These are phyloP conservation scores for Hypoxylon perforatum DNA, from an alignment of 495 filamentous ascomycete genomes.

Conservation along the genomic window DNA sequence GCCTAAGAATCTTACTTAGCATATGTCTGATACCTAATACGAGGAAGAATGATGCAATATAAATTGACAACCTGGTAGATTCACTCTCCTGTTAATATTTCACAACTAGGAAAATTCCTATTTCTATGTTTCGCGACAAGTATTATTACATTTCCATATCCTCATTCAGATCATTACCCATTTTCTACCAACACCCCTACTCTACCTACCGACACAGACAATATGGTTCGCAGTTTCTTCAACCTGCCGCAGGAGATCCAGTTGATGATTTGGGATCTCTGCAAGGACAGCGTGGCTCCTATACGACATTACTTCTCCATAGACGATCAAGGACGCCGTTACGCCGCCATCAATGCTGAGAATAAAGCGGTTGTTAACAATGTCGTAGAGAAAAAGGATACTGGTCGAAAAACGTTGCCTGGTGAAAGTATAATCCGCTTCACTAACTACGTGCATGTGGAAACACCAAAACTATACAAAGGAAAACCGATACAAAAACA, in stretches of 20 bases:
- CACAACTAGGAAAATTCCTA: too few species aligned
- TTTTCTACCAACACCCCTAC: too few species aligned
- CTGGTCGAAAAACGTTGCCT: not conserved
- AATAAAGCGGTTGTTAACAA: not conserved
- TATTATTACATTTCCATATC: too few species aligned
- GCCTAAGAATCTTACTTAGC: too few species aligned
- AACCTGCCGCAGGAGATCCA: slow-evolving; percentile 16
- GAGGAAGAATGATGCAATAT: too few species aligned
- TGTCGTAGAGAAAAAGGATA: not conserved
- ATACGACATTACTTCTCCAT: slow-evolving; percentile 18
- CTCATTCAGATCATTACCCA: too few species aligned
- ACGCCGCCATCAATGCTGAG: not conserved
- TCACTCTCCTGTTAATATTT: too few species aligned
- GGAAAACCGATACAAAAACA: not conserved
- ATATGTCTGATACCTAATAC: too few species aligned
- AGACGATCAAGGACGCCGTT: not conserved
- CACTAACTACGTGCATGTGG: not conserved
- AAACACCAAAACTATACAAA: not conserved
- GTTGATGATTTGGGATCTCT: slow-evolving; percentile 14
- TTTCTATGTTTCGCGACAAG: too few species aligned
- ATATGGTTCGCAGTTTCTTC: not conserved
- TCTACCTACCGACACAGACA: not conserved
- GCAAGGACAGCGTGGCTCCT: not conserved
- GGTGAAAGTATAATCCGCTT: slow-evolving; percentile 2
- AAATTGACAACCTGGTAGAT: too few species aligned